Conservation (phyloP, 108 stramenopile genomes). For the Mediolabrus comicus region DNA sequence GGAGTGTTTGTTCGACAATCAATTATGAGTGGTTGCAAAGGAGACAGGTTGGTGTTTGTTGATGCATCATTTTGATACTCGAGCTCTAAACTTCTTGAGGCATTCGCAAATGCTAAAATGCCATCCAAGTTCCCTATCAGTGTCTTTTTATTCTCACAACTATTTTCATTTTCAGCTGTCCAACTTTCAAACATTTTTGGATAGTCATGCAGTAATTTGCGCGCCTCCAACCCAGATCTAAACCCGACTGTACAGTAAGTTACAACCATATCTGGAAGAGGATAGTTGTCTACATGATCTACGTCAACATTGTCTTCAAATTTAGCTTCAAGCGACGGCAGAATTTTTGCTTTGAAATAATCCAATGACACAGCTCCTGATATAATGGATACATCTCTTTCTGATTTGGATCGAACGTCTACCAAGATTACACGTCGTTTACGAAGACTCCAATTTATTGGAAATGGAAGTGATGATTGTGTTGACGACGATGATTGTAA, state of each 20-base stretch:
- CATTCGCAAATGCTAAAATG: slow-evolving; percentile 27
- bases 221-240: slow-evolving; percentile 59
- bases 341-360: slow-evolving; percentile 37
- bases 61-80: neutral
- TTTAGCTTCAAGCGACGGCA: slow-evolving; percentile 9
- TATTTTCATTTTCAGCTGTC: neutral
- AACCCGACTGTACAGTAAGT: slow-evolving; percentile 69
- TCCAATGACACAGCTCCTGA: slow-evolving; percentile 46
- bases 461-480: neutral
- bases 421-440: slow-evolving; percentile 18
- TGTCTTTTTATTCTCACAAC: slow-evolving; percentile 1
- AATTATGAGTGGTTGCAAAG: neutral
- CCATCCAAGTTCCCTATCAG: slow-evolving; percentile 26
- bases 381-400: slow-evolving; percentile 54
- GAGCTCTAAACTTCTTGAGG: too few relatives aligned
- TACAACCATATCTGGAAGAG: slow-evolving; percentile 25
- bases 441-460: slow-evolving; percentile 1
- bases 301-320: neutral
- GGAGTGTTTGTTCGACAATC: slow-evolving; percentile 12
- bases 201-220: slow-evolving; percentile 17
- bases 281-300: neutral
- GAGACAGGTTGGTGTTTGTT: neutral
- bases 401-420: slow-evolving; percentile 42
- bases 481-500: neutral
- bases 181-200: neutral